Evolutionary conservation across 495 filamentous ascomycete species (phyloP).

Genomic region (Cladorrhinum samala): DNA sequence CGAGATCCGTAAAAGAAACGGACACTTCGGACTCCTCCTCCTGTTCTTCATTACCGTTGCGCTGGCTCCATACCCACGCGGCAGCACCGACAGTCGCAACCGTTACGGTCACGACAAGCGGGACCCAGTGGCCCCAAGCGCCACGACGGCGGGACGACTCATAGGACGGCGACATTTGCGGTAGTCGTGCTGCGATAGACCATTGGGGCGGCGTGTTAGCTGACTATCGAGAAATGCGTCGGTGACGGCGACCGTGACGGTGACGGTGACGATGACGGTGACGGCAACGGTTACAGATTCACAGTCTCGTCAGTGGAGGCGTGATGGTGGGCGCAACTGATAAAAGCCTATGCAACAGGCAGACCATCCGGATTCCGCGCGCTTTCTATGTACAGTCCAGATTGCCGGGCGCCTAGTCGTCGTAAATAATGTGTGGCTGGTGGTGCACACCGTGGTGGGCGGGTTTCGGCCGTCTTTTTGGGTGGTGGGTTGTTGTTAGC

Average conservation of each 20-base stretch:
- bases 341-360: not conserved
- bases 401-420: not conserved
- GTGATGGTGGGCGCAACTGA: not conserved
- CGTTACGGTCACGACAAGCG: slow-evolving; percentile 74
- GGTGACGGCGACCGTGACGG: not conserved
- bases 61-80: slow-evolving; percentile 91
- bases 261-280: not conserved
- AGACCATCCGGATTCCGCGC: not conserved
- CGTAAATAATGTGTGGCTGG: slow-evolving; percentile 20
- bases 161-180: slow-evolving; percentile 68
- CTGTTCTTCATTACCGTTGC: slow-evolving; percentile 42
- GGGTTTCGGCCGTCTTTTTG: not conserved
- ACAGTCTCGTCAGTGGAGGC: not conserved
- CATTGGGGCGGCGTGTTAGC: slow-evolving; percentile 28
- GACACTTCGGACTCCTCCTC: slow-evolving; percentile 60
- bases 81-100: slow-evolving; percentile 77
- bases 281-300: too few species aligned
- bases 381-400: not conserved
- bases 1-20: slow-evolving; percentile 35
- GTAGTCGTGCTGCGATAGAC: slow-evolving; percentile 23
- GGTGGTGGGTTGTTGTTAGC: too few species aligned
- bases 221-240: too few species aligned
- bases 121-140: slow-evolving; percentile 76
- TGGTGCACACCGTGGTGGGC: not conserved
- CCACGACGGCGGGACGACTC: slow-evolving; percentile 62